phyloP scores from a whole-genome alignment of 2,329 filamentous ascomycete genomes.

The Pseudopyricularia cyperi region DNA sequence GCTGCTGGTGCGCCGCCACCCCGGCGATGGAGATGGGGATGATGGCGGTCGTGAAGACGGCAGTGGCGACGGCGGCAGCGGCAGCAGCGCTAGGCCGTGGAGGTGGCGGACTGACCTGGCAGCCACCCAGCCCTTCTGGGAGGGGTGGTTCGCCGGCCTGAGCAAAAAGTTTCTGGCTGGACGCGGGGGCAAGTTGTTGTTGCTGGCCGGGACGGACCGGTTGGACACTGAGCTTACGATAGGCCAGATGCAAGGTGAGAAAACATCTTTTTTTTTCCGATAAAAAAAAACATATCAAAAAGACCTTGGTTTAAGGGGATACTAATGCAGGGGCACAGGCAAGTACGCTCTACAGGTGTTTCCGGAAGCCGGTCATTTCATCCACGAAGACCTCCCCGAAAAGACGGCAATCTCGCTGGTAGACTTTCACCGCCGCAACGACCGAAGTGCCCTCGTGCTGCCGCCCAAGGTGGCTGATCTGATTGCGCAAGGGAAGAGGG shows the following conservation, averaged over 20 bases:
- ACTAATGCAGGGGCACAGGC: constrained; percentile 40
- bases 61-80: constrained; percentile 24
- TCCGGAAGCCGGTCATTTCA: constrained; percentile 88
- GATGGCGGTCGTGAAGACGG: constrained; percentile 40
- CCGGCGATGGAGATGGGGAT: constrained; percentile 21
- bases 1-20: constrained; percentile 36
- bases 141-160: constrained; percentile 81
- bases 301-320: no score
- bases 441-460: constrained; percentile 69
- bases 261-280: no score
- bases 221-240: constrained; percentile 88
- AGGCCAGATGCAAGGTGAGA: constrained; percentile 85
- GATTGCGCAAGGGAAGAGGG: constrained; percentile 46
- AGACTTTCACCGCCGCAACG: constrained; percentile 88
- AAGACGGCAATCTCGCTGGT: constrained; percentile 76
- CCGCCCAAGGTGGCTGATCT: constrained; percentile 84
- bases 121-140: constrained; percentile 82
- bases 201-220: constrained; percentile 81
- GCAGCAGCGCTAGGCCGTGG: constrained; percentile 49
- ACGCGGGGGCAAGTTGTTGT: constrained; percentile 68
- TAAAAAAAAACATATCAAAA: no score
- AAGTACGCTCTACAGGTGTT: constrained; percentile 95
- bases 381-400: constrained; percentile 88
- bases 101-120: constrained; percentile 77
- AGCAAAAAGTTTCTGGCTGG: constrained; percentile 78